Conservation (phyloP, 306 rosid species). For the Aeschynomene evenia region DNA sequence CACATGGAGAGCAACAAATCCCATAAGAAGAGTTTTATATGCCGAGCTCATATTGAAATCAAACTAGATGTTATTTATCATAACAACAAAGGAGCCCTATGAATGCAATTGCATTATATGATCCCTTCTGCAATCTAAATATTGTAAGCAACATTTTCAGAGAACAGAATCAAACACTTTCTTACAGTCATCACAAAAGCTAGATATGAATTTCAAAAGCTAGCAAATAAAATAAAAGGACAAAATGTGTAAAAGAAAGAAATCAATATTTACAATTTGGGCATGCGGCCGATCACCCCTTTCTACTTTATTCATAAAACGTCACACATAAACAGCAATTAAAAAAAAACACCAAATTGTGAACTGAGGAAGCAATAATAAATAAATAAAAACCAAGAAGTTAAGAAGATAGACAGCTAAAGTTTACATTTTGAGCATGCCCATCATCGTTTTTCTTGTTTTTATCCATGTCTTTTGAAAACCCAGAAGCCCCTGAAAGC, state of each 20-base stretch:
- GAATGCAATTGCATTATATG: background rate
- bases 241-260: background rate
- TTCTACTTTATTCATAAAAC: background rate
- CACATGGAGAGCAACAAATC: background rate
- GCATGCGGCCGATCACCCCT: background rate
- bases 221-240: background rate
- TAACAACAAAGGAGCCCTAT: background rate
- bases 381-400: background rate
- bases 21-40: background rate
- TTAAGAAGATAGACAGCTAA: background rate
- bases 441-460: background rate
- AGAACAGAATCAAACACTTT: background rate
- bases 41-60: background rate
- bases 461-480: slow-evolving; percentile 28
- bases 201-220: background rate
- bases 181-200: background rate
- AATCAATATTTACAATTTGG: background rate
- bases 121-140: background rate
- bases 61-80: background rate
- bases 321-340: background rate
- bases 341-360: background rate
- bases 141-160: background rate
- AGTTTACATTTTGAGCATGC: slow-evolving; percentile 11
- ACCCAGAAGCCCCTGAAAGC: slow-evolving; percentile 44
- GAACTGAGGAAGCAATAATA: background rate